Base-by-base conservation (phyloP, 192 early-diverging fungal genomes). In the Entomortierella lignicola region DNA sequence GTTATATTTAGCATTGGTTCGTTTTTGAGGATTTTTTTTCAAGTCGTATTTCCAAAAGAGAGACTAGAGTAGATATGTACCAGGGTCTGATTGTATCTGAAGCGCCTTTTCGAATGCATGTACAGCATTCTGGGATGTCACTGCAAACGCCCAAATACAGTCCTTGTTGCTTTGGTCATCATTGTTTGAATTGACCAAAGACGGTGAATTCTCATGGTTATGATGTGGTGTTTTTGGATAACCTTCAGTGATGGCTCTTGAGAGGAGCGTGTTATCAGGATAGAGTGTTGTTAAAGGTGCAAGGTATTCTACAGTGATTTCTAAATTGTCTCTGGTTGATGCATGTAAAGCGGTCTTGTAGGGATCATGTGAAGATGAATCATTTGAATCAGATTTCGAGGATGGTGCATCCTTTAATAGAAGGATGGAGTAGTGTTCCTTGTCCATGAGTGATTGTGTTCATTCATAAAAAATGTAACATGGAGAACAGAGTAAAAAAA, bases 61-160 rank as follows among this genome's bases (percentile, higher is more conserved):
- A 20, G n/a, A 7, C 52, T 25, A 31, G 10, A 56, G 2, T 1
- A 4, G 52, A 29, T 12, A 20, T 13, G 21, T 66, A 65, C 74
- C 74, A 27, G 34, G 39, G 27, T 77, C 66, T 25, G 48, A 25
- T 54, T 77, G 74, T 31, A n/a, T 32, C n/a, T 44, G 43, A 2
- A 77, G 44, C 8, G 66, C 66, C 3, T 53, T 34, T 30, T 59
- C 61, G 0, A 69, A 13, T 13, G 74, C 66, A 21, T 17, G 34
- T 12, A 69, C 74, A 0, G 74, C 66, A 10, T 77, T 77, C 27
- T 77, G 74, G 2, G 74, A 77, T 0, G 74, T 77, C 15, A 77
- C 55, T 1, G 66, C 74, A 47, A 77, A 77, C 0, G 74, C 74
- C 74, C 74, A 77, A 20, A 77, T 27, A 10, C 8, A 12, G 8